Conservation (phyloP, 306 rosid genomes). For the Trifolium subterraneum region DNA sequence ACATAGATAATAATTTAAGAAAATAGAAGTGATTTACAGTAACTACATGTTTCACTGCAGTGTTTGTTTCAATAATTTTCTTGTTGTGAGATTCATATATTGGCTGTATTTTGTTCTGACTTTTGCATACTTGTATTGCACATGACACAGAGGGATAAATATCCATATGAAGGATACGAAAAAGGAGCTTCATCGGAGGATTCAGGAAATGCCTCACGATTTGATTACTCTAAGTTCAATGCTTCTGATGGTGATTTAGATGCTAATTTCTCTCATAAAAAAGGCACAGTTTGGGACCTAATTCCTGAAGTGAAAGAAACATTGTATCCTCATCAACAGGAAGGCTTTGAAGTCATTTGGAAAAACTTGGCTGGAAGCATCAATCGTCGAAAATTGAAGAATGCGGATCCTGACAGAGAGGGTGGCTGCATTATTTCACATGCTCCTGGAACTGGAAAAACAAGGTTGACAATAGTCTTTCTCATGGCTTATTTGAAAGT, state of each 20-base stretch:
- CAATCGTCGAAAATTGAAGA: slow-evolving; percentile 31
- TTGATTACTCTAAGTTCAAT: slow-evolving; percentile 13
- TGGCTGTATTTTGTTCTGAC: neutral
- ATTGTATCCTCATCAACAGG: slow-evolving; percentile 49
- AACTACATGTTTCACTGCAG: neutral
- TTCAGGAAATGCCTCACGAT: neutral
- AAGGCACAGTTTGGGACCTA: slow-evolving; percentile 52
- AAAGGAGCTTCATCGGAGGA: neutral
- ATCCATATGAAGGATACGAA: neutral
- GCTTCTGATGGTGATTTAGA: neutral
- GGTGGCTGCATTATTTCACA: slow-evolving; percentile 56
- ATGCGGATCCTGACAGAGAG: neutral
- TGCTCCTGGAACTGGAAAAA: slow-evolving; percentile 57
- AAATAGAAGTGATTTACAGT: neutral
- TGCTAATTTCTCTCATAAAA: neutral
- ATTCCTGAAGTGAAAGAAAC: slow-evolving; percentile 41
- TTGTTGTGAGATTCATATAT: too few species aligned
- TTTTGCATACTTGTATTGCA: neutral
- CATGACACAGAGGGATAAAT: neutral
- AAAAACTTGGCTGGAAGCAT: slow-evolving; percentile 46
- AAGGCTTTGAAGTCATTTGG: slow-evolving; percentile 56
- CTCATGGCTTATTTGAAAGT: slow-evolving; percentile 43
- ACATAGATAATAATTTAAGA: too few species aligned
- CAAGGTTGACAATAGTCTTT: slow-evolving; percentile 45
- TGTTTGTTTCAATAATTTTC: neutral